Percentiles rank a stretch among this genome's conserved stretches.
phyloP scores from a whole-genome alignment of 2,329 filamentous ascomycete genomes.

The Sporothrix luriei region DNA sequence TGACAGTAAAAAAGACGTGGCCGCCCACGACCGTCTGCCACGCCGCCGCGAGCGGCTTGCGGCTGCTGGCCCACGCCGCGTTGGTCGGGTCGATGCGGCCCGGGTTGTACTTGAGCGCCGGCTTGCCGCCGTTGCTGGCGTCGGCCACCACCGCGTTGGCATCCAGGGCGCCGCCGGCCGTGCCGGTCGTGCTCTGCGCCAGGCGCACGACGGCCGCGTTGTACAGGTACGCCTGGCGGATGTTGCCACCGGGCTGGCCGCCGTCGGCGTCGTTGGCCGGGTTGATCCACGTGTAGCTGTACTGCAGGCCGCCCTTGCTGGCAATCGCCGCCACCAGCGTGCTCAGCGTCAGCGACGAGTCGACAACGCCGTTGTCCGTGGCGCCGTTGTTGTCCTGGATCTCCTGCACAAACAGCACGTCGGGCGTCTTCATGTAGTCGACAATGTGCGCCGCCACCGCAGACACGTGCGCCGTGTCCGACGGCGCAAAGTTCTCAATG shows the following conservation, averaged over 20 bases:
- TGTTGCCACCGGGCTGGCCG: slow-evolving; percentile 70
- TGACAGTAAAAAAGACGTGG: slow-evolving; percentile 67
- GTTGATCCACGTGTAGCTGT: slow-evolving; percentile 62
- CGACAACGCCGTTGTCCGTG: slow-evolving; percentile 60
- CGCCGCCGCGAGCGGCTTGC: slow-evolving; percentile 68
- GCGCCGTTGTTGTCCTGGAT: slow-evolving; percentile 68
- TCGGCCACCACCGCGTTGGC: slow-evolving; percentile 57
- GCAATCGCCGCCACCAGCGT: slow-evolving; percentile 58
- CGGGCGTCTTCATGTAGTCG: slow-evolving; percentile 63
- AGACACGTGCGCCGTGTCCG: slow-evolving; percentile 55
- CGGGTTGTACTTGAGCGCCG: slow-evolving; percentile 65
- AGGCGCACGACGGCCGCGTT: slow-evolving; percentile 61
- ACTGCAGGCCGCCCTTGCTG: slow-evolving; percentile 52
- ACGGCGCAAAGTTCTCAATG: slow-evolving; percentile 66
- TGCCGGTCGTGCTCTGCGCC: slow-evolving; percentile 57
- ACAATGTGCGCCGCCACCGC: slow-evolving; percentile 66
- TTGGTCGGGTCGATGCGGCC: slow-evolving; percentile 67
- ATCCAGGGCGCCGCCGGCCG: slow-evolving; percentile 57
- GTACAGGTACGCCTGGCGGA: slow-evolving; percentile 71
- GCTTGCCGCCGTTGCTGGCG: slow-evolving; percentile 48
- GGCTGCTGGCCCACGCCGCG: slow-evolving; percentile 60
- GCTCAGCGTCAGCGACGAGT: slow-evolving; percentile 61
- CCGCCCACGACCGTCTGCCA: slow-evolving; percentile 61
- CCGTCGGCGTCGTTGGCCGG: slow-evolving; percentile 65
- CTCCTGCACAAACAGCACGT: slow-evolving; percentile 70